Evolutionary conservation across 1,284 basidiomycete species (phyloP), one percentile per base, ranked within the genome.

Genomic region (Thecaphora frezii): DNA sequence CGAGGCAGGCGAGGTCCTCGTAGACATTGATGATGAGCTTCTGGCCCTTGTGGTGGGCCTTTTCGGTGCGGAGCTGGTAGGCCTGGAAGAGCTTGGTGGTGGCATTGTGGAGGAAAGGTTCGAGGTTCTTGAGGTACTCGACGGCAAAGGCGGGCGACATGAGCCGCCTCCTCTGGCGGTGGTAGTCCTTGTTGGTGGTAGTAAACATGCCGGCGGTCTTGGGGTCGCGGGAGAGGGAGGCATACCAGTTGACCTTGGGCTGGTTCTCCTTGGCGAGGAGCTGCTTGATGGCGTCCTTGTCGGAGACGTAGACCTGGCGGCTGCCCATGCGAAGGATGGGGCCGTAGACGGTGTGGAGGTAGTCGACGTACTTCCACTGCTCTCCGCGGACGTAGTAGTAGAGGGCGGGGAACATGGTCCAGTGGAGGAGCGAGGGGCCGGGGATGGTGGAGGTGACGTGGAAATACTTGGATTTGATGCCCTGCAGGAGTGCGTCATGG

Each of bases 171-270:
- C 49, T 30, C 7, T 41, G 42, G 12, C 49, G 42, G 21, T 51
- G 49, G 49, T 51, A 51, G 9, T 51, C 49, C 44, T 51, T 51
- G 49, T 51, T 45, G 49, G 43, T 45, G n/a, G 49, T 51, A 7
- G 49, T 51, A 18, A 51, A 51, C 42, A 51, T 44, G 49, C 49
- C 49, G 24, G 49, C 49, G 14, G 49, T 51, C 37, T 51, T 51
- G 18, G 49, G 49, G 25, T 51, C 49, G 42, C 49, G 42, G 16
- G 49, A 51, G 1, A 51, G 43, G 14, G 42, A 37, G 14, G 49
- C 49, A 25, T 51, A 51, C 49, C 49, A 51, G 37, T 51, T 51
- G 23, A 51, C 49, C 33, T 51, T 51, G 22, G 49, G 49, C 23
- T 44, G 33, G 26, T 51, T 51, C 43, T 51, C 49, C 37, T 51